These are phyloP conservation scores for Calonectria ilicicola DNA, from an alignment of 2,329 filamentous ascomycete species.

Conservation along the genomic window DNA sequence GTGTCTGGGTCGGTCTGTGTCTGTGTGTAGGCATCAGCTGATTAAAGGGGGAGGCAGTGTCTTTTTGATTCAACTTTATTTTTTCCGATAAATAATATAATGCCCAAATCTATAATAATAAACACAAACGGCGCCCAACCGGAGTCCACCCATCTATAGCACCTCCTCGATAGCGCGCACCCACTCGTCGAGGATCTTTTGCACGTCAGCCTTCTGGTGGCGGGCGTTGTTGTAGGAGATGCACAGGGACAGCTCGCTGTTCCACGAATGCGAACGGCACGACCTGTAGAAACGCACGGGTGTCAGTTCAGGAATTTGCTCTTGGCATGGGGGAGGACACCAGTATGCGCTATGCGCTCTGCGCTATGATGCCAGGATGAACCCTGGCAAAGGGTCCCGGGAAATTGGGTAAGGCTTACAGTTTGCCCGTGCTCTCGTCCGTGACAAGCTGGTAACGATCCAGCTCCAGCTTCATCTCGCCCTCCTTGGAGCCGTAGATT, in stretches of 20 bases:
- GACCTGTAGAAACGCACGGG: background rate
- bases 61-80: too few species aligned
- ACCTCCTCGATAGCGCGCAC: background rate
- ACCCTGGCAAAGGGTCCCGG: background rate
- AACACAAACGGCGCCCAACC: background rate
- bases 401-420: slow-evolving; percentile 1
- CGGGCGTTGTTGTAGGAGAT: slow-evolving; percentile 14
- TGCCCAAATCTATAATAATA: too few species aligned
- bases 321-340: background rate
- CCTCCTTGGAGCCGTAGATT: background rate
- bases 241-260: slow-evolving; percentile 4
- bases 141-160: background rate
- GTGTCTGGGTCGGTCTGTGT: too few species aligned
- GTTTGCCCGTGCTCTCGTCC: slow-evolving; percentile 15
- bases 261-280: slow-evolving; percentile 20
- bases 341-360: too few species aligned
- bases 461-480: background rate
- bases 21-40: too few species aligned
- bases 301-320: background rate
- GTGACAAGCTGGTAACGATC: slow-evolving; percentile 16
- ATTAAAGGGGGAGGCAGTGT: too few species aligned
- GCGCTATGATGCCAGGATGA: background rate
- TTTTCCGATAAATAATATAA: too few species aligned
- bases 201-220: background rate
- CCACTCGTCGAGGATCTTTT: background rate